phyloP scores from a whole-genome alignment of 2,329 filamentous ascomycete species.

The Nemania serpens region DNA sequence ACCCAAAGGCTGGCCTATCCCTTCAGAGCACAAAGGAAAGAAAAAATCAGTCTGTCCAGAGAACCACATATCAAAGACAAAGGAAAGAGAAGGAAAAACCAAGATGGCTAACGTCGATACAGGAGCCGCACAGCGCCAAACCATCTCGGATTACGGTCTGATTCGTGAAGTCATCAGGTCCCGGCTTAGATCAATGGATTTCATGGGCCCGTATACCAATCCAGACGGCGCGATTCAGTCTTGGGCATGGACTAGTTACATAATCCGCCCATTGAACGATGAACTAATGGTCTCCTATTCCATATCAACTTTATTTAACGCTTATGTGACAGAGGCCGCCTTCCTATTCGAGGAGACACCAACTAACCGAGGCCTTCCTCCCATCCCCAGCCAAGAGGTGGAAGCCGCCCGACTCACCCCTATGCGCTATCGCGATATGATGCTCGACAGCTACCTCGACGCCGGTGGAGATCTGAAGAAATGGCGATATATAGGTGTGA shows the following conservation, averaged over 20 bases:
- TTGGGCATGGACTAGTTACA: not conserved
- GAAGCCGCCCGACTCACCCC: not conserved
- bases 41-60: not conserved
- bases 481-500: constrained; percentile 11
- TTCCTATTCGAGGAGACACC: not conserved
- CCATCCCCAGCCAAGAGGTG: no score
- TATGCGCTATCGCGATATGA: constrained; percentile 26
- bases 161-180: not conserved
- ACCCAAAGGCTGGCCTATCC: no score
- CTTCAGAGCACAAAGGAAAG: no score
- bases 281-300: not conserved
- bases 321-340: constrained; percentile 16
- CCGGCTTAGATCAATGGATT: not conserved
- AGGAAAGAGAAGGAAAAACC: not conserved
- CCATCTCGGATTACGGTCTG: constrained; percentile 5
- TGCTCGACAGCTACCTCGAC: constrained; percentile 24
- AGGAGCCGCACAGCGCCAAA: not conserved
- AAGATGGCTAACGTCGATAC: not conserved
- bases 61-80: not conserved
- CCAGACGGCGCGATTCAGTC: not conserved
- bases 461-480: constrained; percentile 19
- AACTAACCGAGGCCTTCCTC: no score
- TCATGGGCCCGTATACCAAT: constrained; percentile 9
- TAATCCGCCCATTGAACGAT: not conserved
- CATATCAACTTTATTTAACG: constrained; percentile 6